A percentile compares a stretch with the other conserved stretches of the same genome.
phyloP scores from a whole-genome alignment of 345 rosid genomes.

The Syzygium aqueum region DNA sequence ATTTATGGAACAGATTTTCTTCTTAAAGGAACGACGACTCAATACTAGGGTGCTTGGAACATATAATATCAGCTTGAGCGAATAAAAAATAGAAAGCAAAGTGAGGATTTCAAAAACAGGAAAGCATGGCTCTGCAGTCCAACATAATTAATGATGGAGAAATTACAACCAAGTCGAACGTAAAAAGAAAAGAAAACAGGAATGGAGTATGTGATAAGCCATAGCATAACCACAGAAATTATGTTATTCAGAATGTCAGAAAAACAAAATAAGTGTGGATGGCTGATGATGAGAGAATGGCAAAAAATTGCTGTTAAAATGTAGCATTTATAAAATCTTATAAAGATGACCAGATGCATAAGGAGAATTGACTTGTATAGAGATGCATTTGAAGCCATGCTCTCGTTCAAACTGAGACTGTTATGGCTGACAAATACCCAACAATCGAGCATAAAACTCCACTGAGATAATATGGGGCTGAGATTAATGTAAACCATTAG shows the following conservation, averaged over 20 bases:
- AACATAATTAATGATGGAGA: neutral
- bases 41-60: neutral
- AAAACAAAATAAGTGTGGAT: neutral
- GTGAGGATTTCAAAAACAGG: neutral
- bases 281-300: neutral
- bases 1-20: neutral
- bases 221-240: neutral
- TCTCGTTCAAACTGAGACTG: neutral
- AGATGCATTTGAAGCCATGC: neutral
- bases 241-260: neutral
- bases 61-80: neutral
- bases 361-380: neutral
- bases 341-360: neutral
- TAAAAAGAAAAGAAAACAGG: neutral
- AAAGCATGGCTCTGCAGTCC: neutral
- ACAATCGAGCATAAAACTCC: neutral
- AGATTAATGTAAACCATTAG: neutral
- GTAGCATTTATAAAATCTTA: neutral
- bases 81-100: neutral
- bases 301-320: neutral
- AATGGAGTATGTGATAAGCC: neutral
- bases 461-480: neutral
- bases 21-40: neutral
- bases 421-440: neutral
- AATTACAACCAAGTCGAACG: neutral